These are phyloP conservation scores for Blastobotrys malaysiensis DNA, from an alignment of 1,139 yeast genomes.

Conservation along the genomic window DNA sequence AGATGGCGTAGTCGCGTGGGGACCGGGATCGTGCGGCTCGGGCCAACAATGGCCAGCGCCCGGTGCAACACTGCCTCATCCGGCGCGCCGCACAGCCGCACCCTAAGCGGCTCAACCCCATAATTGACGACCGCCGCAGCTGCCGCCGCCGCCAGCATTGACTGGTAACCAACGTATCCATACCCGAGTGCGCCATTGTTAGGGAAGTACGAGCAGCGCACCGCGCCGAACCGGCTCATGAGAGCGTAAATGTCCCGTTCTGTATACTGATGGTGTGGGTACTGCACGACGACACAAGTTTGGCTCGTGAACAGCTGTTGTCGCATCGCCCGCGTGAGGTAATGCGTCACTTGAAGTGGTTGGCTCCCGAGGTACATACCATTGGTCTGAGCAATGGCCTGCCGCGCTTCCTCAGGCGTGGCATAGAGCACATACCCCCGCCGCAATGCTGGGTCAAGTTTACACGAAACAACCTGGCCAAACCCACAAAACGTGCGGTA, in stretches of 20 bases:
- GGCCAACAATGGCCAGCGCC: neutral
- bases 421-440: slow-evolving; percentile 89
- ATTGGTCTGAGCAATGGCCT: slow-evolving; percentile 82
- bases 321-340: neutral
- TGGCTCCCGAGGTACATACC: slow-evolving; percentile 86
- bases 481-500: slow-evolving; percentile 83
- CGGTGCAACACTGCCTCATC: neutral
- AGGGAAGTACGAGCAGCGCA: slow-evolving; percentile 46
- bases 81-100: neutral
- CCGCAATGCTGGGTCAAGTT: slow-evolving; percentile 77
- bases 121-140: neutral
- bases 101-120: neutral
- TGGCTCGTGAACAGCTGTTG: neutral
- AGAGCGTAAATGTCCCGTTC: slow-evolving; percentile 54
- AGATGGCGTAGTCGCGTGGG: neutral
- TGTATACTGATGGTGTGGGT: slow-evolving; percentile 42
- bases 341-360: slow-evolving; percentile 81
- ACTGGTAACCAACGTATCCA: slow-evolving; percentile 18
- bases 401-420: slow-evolving; percentile 72
- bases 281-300: neutral
- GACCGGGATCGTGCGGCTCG: neutral
- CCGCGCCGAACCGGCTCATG: slow-evolving; percentile 58
- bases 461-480: slow-evolving; percentile 79
- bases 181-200: slow-evolving; percentile 15
- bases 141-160: neutral